phyloP scores from a whole-genome alignment of 2,329 filamentous ascomycete genomes.

The Chaetomium olivaceum region DNA sequence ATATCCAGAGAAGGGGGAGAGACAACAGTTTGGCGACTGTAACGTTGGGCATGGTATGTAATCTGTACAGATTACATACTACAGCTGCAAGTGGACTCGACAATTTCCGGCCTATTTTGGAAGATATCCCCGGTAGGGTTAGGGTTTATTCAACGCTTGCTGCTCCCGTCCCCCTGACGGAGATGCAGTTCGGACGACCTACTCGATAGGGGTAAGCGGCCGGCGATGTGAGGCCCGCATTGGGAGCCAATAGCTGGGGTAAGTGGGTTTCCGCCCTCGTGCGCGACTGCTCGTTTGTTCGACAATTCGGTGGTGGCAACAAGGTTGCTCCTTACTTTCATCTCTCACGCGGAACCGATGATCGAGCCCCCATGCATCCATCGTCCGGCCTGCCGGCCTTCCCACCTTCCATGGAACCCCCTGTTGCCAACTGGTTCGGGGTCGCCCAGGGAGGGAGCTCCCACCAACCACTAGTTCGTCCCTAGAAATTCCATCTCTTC shows the following conservation, averaged over 20 bases:
- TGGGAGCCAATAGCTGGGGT: constrained; percentile 4
- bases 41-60: background rate
- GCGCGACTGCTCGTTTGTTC: background rate
- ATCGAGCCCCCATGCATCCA: background rate
- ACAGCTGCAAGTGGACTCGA: background rate
- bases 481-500: background rate
- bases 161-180: background rate
- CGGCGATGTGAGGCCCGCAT: background rate
- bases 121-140: background rate
- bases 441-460: background rate
- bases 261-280: constrained; percentile 12
- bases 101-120: background rate
- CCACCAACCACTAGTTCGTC: background rate
- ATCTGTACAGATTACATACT: background rate
- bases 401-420: background rate
- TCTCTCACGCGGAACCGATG: constrained; percentile 10
- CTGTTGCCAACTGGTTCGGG: background rate
- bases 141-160: background rate
- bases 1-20: background rate
- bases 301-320: constrained; percentile 7
- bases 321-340: constrained; percentile 16
- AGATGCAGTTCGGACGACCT: constrained; percentile 20
- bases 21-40: background rate
- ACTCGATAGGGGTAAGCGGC: constrained; percentile 21
- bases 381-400: background rate